These are phyloP conservation scores for Fusarium drepaniforme DNA, from an alignment of 2,329 filamentous ascomycete species.

Conservation along the genomic window DNA sequence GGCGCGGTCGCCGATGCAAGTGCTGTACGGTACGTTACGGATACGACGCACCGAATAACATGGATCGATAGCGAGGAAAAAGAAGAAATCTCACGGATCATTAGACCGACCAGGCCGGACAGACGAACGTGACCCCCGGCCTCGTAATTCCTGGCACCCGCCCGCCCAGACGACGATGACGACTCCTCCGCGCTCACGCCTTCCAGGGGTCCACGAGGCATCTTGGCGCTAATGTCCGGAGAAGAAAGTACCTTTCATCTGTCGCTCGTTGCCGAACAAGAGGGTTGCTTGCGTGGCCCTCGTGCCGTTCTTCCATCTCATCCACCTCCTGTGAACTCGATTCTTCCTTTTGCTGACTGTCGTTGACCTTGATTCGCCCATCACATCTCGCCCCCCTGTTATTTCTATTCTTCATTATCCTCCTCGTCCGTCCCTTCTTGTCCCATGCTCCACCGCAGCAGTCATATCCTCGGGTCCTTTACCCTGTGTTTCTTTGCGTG, in stretches of 20 bases:
- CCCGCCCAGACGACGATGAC: slow-evolving; percentile 22
- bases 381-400: slow-evolving; percentile 21
- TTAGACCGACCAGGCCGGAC: background rate
- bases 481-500: slow-evolving; percentile 31
- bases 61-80: slow-evolving; percentile 5
- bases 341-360: slow-evolving; percentile 14
- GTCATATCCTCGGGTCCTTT: slow-evolving; percentile 32
- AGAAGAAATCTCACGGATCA: background rate
- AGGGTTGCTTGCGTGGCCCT: slow-evolving; percentile 37
- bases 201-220: slow-evolving; percentile 34
- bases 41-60: background rate
- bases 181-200: slow-evolving; percentile 13
- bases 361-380: slow-evolving; percentile 30
- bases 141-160: slow-evolving; percentile 10
- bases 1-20: background rate
- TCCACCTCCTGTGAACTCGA: slow-evolving; percentile 34
- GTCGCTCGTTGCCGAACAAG: slow-evolving; percentile 23
- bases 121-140: background rate
- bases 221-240: slow-evolving; percentile 40
- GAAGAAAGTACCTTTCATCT: slow-evolving; percentile 11
- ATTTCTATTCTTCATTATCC: slow-evolving; percentile 29
- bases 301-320: slow-evolving; percentile 36
- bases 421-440: slow-evolving; percentile 26
- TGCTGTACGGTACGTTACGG: background rate
- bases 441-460: slow-evolving; percentile 38